Conservation (phyloP, 2,329 filamentous ascomycete genomes). For the Westerdykella ornata region DNA sequence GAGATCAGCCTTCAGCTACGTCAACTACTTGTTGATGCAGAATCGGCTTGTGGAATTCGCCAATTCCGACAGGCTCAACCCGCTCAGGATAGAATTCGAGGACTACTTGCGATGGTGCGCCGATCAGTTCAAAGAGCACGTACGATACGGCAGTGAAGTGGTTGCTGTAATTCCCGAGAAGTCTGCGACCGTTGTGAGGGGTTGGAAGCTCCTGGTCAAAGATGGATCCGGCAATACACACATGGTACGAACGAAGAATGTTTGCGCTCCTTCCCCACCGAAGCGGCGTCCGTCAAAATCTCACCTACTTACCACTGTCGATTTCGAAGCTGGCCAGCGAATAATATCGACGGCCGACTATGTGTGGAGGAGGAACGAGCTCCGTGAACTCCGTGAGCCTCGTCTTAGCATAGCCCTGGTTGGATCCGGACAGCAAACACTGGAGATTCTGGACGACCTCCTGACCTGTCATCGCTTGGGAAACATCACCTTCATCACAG, state of each 20-base stretch:
- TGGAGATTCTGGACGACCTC: conserved; percentile 31
- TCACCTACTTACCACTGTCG: conserved; percentile 17
- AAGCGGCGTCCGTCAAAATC: conserved; percentile 15
- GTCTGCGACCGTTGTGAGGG: conserved; percentile 12
- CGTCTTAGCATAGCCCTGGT: conserved; percentile 27
- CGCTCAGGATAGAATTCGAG: conserved; percentile 35
- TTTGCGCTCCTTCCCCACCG: conserved; percentile 17
- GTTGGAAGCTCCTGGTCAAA: conserved; percentile 27
- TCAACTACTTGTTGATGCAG: conserved; percentile 29
- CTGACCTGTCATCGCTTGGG: conserved; percentile 29
- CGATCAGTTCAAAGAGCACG: conserved; percentile 27
- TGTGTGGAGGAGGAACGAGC: conserved; percentile 22
- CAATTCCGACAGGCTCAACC: conserved; percentile 34
- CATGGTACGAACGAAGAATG: conserved; percentile 20
- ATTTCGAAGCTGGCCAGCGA: conserved; percentile 30
- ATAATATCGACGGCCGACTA: conserved; percentile 32
- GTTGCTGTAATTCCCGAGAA: conserved; percentile 24
- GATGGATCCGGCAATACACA: conserved; percentile 20
- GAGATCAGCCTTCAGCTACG: conserved; percentile 30
- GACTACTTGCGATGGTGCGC: conserved; percentile 36
- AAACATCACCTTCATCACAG: conserved; percentile 32
- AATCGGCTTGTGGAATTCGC: conserved; percentile 31
- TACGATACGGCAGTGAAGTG: conserved; percentile 28
- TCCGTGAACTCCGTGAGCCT: conserved; percentile 23
- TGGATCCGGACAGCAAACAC: conserved; percentile 22